These are phyloP conservation scores for Globisporangium carolinianum DNA, from an alignment of 352 stramenopile species.

Conservation along the genomic window DNA sequence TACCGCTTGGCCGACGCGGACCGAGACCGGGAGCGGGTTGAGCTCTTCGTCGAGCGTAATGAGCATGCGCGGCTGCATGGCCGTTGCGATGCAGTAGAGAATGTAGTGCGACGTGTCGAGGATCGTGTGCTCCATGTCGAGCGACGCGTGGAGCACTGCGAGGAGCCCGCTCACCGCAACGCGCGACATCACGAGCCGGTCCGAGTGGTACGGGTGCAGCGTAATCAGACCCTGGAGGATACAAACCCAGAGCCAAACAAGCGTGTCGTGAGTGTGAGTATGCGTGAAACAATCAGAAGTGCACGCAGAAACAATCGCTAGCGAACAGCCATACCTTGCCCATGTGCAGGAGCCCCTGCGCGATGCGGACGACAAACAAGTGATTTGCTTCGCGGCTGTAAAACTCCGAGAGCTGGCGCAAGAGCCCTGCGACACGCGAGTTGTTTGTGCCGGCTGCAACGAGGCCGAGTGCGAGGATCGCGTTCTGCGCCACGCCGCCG, in stretches of 20 bases:
- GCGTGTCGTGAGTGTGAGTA: too few relatives aligned
- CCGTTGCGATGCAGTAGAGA: conserved; percentile 96
- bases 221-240: conserved; percentile 91
- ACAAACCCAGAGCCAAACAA: neutral
- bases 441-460: conserved; percentile 99
- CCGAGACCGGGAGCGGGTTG: conserved; percentile 93
- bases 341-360: conserved; percentile 98
- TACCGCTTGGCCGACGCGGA: conserved; percentile 98
- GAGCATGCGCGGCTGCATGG: conserved; percentile 98
- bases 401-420: conserved; percentile 97
- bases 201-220: conserved; percentile 97
- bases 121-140: conserved; percentile 98
- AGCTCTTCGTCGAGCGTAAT: conserved; percentile 97
- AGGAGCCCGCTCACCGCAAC: conserved; percentile 94
- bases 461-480: conserved; percentile 96
- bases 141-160: conserved; percentile 92
- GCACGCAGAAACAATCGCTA: neutral
- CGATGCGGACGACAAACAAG: conserved; percentile 98
- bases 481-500: conserved; percentile 94
- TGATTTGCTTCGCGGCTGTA: conserved; percentile 97
- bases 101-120: conserved; percentile 98
- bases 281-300: neutral
- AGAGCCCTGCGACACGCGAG: conserved; percentile 95
- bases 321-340: conserved; percentile 79
- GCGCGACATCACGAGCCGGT: conserved; percentile 86